phyloP scores from a whole-genome alignment of 1,139 yeast species.

The Petasospora fabianii region DNA sequence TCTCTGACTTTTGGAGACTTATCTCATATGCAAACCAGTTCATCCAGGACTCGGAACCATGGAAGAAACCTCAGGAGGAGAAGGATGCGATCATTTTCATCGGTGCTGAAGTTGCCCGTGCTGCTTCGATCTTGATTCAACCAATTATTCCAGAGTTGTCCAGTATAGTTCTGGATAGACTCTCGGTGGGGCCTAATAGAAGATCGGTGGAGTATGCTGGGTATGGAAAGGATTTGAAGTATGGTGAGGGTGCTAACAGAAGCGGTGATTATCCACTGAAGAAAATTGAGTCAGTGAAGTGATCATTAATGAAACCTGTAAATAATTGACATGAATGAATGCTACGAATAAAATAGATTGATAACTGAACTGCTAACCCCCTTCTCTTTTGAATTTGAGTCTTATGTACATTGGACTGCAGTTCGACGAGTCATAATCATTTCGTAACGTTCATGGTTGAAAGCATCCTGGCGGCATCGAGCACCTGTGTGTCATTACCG shows the following conservation, averaged over 20 bases:
- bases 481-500: constrained; percentile 69
- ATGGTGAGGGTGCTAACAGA: constrained; percentile 43
- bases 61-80: constrained; percentile 38
- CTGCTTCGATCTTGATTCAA: constrained; percentile 59
- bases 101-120: constrained; percentile 70
- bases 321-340: no score
- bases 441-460: no score
- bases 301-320: no score
- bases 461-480: constrained; percentile 35
- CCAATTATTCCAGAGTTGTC: constrained; percentile 74
- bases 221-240: constrained; percentile 46
- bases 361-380: no score
- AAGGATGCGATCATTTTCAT: constrained; percentile 55
- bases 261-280: constrained; percentile 41
- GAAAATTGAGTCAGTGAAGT: no score
- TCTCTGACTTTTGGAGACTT: constrained; percentile 58
- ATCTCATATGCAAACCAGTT: constrained; percentile 62
- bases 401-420: no score
- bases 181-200: constrained; percentile 41
- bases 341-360: no score
- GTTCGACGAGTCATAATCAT: no score
- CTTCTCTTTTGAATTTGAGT: no score
- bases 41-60: constrained; percentile 59
- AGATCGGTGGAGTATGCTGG: constrained; percentile 38
- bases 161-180: constrained; percentile 52